Base-by-base conservation (phyloP, 2,329 filamentous ascomycete genomes). In the Trichoderma endophyticum region DNA sequence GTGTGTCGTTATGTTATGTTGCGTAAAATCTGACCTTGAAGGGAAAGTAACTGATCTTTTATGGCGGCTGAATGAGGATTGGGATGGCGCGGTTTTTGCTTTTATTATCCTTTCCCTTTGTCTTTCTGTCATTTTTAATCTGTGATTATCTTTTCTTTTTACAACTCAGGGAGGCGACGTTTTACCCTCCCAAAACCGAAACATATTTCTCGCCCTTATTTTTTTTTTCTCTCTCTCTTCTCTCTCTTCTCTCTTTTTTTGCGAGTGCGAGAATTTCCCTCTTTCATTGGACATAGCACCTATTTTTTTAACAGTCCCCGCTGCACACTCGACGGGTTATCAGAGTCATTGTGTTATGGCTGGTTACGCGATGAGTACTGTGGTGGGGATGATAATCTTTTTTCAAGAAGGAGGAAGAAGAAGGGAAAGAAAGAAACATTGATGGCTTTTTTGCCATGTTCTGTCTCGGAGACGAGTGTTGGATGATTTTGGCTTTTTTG, bases 71-170 rank as follows among this genome's bases (percentile, higher is more conserved):
- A 71, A 65, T 60, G 72, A 68, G 56, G 59, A 63, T 34, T 65
- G 67, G 71, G 67, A 71, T 61, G 71, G 71, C 71, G 71, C 71
- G 48, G 67, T 32, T 72, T 43, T 70, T 28, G 21, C 43, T 59
- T 70, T 70, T 64, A 57, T 72, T 59, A 59, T 36, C 32, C 24
- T 64, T 32, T 18, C 24, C 24, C 64, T 70, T 62, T 72, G 43
- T 51, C 48, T 28, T 65, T 48, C 51, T 64, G 36, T 72, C 43
- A 65, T 60, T 59, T 65, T 71, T 59, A 71, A 65, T 66, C 34
- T 71, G 69, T 63, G 56, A 56, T 70, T 72, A 61, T 62, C 21
- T 60, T 71, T 65, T 72, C 64, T 60, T 11, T 43, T 36, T 51
- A 59, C 56, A 72, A 60, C 61, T 48, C 30, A 48, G 59, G 68